Evolutionary conservation across 768 basidiomycete genomes (phyloP).

Genomic region (Russula brevipes): DNA sequence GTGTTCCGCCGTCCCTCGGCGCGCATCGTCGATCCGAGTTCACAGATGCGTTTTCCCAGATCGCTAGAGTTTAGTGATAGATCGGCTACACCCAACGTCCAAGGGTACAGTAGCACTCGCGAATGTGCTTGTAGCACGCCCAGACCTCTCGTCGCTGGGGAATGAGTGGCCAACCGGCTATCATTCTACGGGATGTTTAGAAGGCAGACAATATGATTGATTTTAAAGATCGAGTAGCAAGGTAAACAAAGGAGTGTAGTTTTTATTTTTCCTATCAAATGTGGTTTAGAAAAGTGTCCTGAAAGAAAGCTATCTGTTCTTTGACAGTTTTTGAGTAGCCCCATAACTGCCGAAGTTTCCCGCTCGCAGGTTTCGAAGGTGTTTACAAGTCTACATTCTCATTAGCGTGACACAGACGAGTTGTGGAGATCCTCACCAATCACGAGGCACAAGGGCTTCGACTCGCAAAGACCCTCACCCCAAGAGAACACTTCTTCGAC

Average conservation of each 20-base stretch:
- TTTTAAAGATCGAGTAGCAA: background rate
- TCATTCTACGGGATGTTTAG: too few species aligned
- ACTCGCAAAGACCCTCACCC: conserved; percentile 35
- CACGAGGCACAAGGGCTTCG: conserved; percentile 36
- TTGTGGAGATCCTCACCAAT: conserved; percentile 30
- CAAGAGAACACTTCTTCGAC: conserved; percentile 30
- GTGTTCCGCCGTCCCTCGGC: background rate
- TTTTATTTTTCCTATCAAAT: too few species aligned
- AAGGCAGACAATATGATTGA: background rate
- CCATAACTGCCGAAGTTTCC: background rate
- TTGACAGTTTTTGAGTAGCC: background rate
- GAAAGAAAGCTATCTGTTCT: background rate
- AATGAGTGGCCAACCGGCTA: too few species aligned
- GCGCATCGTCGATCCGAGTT: too few species aligned
- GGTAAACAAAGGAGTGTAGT: background rate
- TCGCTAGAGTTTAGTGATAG: background rate
- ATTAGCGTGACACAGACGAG: background rate
- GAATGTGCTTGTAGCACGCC: background rate
- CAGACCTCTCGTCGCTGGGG: background rate
- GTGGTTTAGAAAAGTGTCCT: background rate
- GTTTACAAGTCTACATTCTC: background rate
- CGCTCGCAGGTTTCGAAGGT: background rate
- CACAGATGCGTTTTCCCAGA: background rate
- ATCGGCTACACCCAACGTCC: background rate
- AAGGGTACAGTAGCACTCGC: background rate